Evolutionary conservation across 1,139 yeast species (phyloP), one percentile per base, ranked within the genome.

Genomic region (Blastobotrys serpentis): DNA sequence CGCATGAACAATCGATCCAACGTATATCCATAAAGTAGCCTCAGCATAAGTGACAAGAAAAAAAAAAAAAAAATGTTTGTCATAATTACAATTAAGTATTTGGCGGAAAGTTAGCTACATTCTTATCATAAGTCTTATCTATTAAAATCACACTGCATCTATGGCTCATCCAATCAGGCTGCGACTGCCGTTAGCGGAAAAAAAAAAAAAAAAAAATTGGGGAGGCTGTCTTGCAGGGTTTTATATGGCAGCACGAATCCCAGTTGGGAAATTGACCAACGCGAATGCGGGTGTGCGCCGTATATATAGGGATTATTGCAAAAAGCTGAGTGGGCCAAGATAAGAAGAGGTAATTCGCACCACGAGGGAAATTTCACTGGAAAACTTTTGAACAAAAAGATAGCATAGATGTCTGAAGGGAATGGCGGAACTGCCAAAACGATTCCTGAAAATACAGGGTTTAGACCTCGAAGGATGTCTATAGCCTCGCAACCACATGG

Each of bases 391-490:
- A n/a, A n/a, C 26, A 5, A 6, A 5, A 23, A 5, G 10, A 29
- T 11, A 29, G 13, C 23, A 36, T 36, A 19, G 22, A 36, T 17
- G 25, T 19, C 22, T 13, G 40, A 36, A 4, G 40, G 40, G 13
- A 36, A 18, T n/a, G 22, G 22, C n/a, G n/a, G n/a, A n/a, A n/a
- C n/a, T 36, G 16, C 40, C 25, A 36, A 19, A 14, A 11, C 14
- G 25, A 13, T 19, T 23, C 40, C 40, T 7, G 40, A 36, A 14
- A 29, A 14, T 14, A 4, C 32, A 6, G 26, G 26, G 26, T 29
- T 29, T 11, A 7, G 45, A n/a, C 36, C 37, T 17, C 39, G 45
- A 7, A 13, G 45, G 21, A 42, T 42, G 45, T 42, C 45, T 4
- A 42, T 42, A n/a, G 45, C 40, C 3, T 42, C 45, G 14, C 37